Evolutionary conservation across 2,329 filamentous ascomycete species (phyloP), one percentile per base, ranked within the genome.

Genomic region (Cladorrhinum sp.): DNA sequence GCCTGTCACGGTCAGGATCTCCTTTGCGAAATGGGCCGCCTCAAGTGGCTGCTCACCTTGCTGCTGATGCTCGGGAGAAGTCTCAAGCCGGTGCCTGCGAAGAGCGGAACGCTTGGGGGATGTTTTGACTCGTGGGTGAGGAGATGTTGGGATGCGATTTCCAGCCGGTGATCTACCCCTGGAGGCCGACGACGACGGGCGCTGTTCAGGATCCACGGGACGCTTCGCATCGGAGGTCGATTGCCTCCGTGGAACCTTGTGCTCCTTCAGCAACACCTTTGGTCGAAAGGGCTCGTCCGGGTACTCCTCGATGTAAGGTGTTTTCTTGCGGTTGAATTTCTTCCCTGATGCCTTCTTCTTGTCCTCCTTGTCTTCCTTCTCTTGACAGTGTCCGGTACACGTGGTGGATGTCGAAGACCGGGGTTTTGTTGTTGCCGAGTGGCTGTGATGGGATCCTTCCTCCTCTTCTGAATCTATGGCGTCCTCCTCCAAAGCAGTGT

Each of bases 301-400:
- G 59, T 69, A 69, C 26, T 69, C 67, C 51, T 69, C 67, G 20
- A 69, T 66, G 58, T 69, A 69, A 1, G 67, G 67, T 8, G 55
- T 59, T 58, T 51, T 58, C 30, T 42, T 62, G 18, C 59, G 58
- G 18, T 48, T 57, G 16, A 18, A 8, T 23, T 46, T 62, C 50
- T 30, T 63, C 21, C 53, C 46, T 5, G 46, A 30, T 26, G 39
- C 8, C 51, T 59, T 63, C 51, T 58, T 67, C 51, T 52, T 62
- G 6, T 62, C 52, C 26, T 20, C 39, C 14, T 52, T 62, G 33
- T 51, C 21, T 24, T 59, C 50, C 48, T 55, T 64, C 1, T 50
- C 59, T 9, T 60, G 46, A 36, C 36, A 53, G 2, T 46, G 7
- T 20, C 42, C 42, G 16, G 16, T 46, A 20, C 42, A 46, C 10